Base-by-base conservation (phyloP, 306 rosid species). In the Glycine soja region DNA sequence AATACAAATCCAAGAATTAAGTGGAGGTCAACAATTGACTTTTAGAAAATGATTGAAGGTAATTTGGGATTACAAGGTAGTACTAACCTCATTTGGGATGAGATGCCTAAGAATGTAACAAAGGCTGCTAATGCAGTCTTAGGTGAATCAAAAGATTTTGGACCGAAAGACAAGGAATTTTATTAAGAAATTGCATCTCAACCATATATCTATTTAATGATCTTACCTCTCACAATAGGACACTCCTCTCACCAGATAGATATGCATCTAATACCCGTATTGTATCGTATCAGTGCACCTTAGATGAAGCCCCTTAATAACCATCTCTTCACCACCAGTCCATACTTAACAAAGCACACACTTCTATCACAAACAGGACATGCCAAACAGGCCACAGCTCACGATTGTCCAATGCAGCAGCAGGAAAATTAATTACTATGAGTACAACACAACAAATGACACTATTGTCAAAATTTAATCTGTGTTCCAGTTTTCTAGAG, bases 341-440 rank as follows among this genome's bases (percentile, higher is more conserved):
- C 50, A 42, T 10, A 61, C 64, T 56, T 54, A 53, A 64, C 54
- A 16, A 46, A 47, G 52, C 64, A 71, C 51, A 54, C 43, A 38
- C 43, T 38, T 38, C 43, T 38, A 38, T 38, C 43, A 38, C 30
- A 66, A 43, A 36, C 15, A 58, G 47, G 75, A 69, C 32, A 79
- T 9, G 48, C 38, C 68, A 82, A 30, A 59, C 81, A 32, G 52
- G 38, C 52, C 72, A 63, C 18, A 67, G 40, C 59, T 61, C 47
- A 32, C 30, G 56, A 79, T 64, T 69, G 50, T 71, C 69, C 13
- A 24, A 24, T n/a, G 30, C 56, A 43, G 24, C 52, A 74, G 18
- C 52, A 68, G 14, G 63, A 57, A 78, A 18, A 36, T 32, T 24
- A 43, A 32, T 48, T 46, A 15, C 51, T 1, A 53, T 3, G 8